Conservation (phyloP, 768 basidiomycete genomes). For the Lentinula lateritia region DNA sequence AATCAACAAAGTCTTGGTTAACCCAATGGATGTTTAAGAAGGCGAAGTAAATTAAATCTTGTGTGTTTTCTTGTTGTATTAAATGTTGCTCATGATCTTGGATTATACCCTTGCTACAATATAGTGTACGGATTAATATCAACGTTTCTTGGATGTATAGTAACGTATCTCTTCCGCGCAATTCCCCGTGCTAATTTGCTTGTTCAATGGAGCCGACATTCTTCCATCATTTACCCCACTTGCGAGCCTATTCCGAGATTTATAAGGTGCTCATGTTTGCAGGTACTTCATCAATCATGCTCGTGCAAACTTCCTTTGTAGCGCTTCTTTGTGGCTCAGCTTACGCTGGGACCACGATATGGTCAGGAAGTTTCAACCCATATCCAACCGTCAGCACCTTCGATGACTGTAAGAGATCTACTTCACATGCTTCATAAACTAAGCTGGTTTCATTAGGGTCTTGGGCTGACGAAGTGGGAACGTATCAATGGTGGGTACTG, state of each 20-base stretch:
- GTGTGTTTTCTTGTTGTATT: neutral
- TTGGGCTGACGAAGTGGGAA: constrained; percentile 48
- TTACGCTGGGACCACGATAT: constrained; percentile 46
- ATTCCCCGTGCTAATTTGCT: constrained; percentile 16
- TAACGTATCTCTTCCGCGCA: neutral
- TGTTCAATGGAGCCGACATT: neutral
- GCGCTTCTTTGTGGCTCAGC: constrained; percentile 16
- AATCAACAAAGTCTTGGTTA: constrained; percentile 50
- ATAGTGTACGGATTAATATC: neutral
- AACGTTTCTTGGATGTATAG: neutral
- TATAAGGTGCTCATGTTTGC: neutral
- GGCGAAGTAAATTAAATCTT: constrained; percentile 7
- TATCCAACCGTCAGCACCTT: constrained; percentile 42
- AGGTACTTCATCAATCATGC: neutral
- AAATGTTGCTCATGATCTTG: neutral
- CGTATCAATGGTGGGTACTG: constrained; percentile 47
- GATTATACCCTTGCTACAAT: neutral
- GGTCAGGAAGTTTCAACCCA: constrained; percentile 50
- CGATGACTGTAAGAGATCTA: constrained; percentile 35
- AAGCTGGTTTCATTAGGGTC: constrained; percentile 34
- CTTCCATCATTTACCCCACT: neutral
- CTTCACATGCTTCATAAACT: neutral
- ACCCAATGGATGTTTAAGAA: constrained; percentile 63
- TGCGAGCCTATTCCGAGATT: neutral
- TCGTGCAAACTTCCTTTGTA: constrained; percentile 9